These are phyloP conservation scores for Phaeolepiota aurea DNA, from an alignment of 768 basidiomycete species.

Conservation along the genomic window DNA sequence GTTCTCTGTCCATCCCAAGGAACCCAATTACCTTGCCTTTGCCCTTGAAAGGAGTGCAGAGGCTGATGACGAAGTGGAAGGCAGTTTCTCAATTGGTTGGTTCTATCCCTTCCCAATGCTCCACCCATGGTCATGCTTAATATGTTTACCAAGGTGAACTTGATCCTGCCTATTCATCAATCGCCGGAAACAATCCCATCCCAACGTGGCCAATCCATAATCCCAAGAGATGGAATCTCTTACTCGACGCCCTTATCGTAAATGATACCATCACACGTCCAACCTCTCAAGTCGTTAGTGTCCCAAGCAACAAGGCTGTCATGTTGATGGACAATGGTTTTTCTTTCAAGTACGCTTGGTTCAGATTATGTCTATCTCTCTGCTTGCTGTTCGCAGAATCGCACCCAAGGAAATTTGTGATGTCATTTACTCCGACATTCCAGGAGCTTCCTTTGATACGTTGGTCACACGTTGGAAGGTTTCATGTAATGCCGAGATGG, in stretches of 20 bases:
- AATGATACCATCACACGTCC: slow-evolving; percentile 43
- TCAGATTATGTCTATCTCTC: not conserved
- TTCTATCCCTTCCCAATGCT: not conserved
- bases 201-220: slow-evolving; percentile 62
- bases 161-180: slow-evolving; percentile 51
- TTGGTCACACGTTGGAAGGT: slow-evolving; percentile 56
- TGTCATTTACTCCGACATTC: slow-evolving; percentile 58
- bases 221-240: slow-evolving; percentile 69
- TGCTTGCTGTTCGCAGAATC: not conserved
- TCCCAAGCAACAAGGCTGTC: slow-evolving; percentile 65
- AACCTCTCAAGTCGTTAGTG: slow-evolving; percentile 44
- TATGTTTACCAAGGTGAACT: slow-evolving; percentile 64
- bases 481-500: slow-evolving; percentile 70
- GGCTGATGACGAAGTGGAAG: slow-evolving; percentile 44
- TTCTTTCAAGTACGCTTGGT: slow-evolving; percentile 68
- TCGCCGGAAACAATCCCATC: slow-evolving; percentile 50
- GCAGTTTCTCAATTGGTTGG: slow-evolving; percentile 67
- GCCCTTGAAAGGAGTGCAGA: slow-evolving; percentile 57
- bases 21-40: slow-evolving; percentile 80
- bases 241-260: slow-evolving; percentile 66
- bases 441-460: slow-evolving; percentile 54
- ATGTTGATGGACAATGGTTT: slow-evolving; percentile 75
- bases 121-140: slow-evolving; percentile 1
- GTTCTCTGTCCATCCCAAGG: slow-evolving; percentile 55
- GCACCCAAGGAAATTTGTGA: slow-evolving; percentile 48